phyloP scores from a whole-genome alignment of 179 eudicot genomes.

The Spergularia azorica region DNA sequence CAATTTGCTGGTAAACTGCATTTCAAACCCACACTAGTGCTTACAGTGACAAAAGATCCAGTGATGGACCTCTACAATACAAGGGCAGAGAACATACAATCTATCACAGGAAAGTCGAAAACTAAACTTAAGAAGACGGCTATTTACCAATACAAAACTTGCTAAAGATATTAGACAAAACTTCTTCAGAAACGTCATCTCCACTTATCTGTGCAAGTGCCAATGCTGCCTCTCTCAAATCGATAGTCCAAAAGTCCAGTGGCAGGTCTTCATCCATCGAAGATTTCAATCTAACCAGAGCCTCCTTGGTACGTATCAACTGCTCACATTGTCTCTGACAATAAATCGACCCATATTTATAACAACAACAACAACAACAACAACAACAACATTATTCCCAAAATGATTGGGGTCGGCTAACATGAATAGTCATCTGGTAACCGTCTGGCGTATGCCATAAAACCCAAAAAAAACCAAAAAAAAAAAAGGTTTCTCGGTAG shows the following conservation, averaged over 20 bases:
- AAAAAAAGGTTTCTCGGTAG: too few species aligned
- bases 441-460: too few species aligned
- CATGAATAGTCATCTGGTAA: too few species aligned
- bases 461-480: too few species aligned
- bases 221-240: conserved; percentile 83
- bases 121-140: background rate
- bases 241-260: conserved; percentile 90
- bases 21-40: background rate
- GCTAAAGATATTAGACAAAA: conserved; percentile 74
- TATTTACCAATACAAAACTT: conserved; percentile 97
- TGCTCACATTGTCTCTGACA: conserved; percentile 93
- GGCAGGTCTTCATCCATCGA: conserved; percentile 81
- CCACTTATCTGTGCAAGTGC: conserved; percentile 90
- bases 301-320: conserved; percentile 87
- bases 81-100: too few species aligned
- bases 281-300: conserved; percentile 61
- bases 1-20: too few species aligned
- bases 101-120: too few species aligned
- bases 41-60: too few species aligned
- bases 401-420: too few species aligned
- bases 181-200: conserved; percentile 89
- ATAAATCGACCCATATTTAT: background rate
- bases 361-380: background rate
- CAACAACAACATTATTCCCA: too few species aligned
- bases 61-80: too few species aligned